Percentiles rank a stretch among this genome's conserved stretches.
Conservation (phyloP, 2,329 filamentous ascomycete species). For the Botrytis porri region DNA sequence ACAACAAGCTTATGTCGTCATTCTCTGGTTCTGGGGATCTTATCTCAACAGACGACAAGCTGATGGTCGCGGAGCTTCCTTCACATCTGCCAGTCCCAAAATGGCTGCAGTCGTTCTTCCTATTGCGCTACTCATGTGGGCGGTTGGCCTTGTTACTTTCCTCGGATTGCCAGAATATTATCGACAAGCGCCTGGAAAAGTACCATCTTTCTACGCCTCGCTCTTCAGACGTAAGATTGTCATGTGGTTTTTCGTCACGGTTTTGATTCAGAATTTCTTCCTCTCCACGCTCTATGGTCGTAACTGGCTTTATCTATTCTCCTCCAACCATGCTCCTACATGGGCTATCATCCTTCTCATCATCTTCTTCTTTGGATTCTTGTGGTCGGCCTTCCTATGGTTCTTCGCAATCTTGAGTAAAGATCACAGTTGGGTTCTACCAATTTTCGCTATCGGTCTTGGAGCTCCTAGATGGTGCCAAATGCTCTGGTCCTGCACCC, state of each 20-base stretch:
- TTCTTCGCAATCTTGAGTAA: constrained; percentile 54
- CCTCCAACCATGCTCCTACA: constrained; percentile 43
- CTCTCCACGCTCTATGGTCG: constrained; percentile 62
- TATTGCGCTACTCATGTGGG: constrained; percentile 55
- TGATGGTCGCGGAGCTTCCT: constrained; percentile 40
- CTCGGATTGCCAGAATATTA: constrained; percentile 66
- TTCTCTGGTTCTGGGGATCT: constrained; percentile 65
- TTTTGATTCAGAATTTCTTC: constrained; percentile 42
- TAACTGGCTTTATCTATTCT: constrained; percentile 54
- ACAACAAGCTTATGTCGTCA: constrained; percentile 63
- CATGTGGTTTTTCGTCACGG: constrained; percentile 63
- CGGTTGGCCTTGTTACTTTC: constrained; percentile 53
- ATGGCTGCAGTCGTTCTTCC: constrained; percentile 52
- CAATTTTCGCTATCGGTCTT: constrained; percentile 64
- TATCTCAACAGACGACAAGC: constrained; percentile 35
- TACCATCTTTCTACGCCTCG: constrained; percentile 63
- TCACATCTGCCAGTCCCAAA: constrained; percentile 42
- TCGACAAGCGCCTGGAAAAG: constrained; percentile 59
- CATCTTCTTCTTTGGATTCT: constrained; percentile 50
- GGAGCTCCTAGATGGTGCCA: constrained; percentile 65
- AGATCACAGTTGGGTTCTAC: constrained; percentile 63
- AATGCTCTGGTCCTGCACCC: constrained; percentile 62
- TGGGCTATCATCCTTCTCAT: constrained; percentile 59
- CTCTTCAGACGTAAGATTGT: constrained; percentile 62
- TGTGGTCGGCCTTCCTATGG: constrained; percentile 55